Conservation (phyloP, 164 flowering plant genomes). For the Tinospora cordifolia region DNA sequence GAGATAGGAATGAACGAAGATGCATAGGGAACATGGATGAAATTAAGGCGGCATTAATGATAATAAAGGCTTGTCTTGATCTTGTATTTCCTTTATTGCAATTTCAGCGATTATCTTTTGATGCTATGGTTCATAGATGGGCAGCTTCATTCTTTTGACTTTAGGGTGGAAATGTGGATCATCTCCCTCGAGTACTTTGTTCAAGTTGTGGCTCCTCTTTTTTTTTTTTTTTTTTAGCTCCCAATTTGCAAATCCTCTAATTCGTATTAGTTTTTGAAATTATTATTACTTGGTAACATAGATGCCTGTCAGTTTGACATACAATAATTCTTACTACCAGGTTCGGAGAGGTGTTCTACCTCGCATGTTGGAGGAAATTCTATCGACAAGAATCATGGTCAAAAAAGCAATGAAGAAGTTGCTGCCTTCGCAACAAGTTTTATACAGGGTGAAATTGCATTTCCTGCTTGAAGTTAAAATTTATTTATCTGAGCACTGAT, state of each 20-base stretch:
- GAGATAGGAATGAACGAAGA: background rate
- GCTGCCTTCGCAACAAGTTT: slow-evolving; percentile 57
- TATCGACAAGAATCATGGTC: slow-evolving; percentile 90
- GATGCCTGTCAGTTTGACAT: background rate
- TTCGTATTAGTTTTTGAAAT: background rate
- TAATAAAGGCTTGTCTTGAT: too few species aligned
- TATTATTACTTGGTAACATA: background rate
- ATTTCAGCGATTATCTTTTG: too few species aligned
- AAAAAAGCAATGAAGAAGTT: slow-evolving; percentile 87
- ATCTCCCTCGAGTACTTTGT: background rate
- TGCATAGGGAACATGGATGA: background rate
- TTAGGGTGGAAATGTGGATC: background rate
- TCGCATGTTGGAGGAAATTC: slow-evolving; percentile 85
- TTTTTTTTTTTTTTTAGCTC: background rate
- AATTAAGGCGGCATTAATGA: background rate
- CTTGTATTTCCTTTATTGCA: too few species aligned
- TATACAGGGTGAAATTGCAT: slow-evolving; percentile 44
- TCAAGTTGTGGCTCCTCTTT: background rate
- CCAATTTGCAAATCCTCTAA: background rate
- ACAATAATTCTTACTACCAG: slow-evolving; percentile 23
- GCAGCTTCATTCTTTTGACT: background rate
- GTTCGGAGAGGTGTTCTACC: slow-evolving; percentile 84
- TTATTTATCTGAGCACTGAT: background rate
- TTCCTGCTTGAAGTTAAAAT: background rate
- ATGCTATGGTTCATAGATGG: too few species aligned